These are phyloP conservation scores for Trichopus zeylanicus DNA, from an alignment of 116 monocot genomes.

Conservation along the genomic window DNA sequence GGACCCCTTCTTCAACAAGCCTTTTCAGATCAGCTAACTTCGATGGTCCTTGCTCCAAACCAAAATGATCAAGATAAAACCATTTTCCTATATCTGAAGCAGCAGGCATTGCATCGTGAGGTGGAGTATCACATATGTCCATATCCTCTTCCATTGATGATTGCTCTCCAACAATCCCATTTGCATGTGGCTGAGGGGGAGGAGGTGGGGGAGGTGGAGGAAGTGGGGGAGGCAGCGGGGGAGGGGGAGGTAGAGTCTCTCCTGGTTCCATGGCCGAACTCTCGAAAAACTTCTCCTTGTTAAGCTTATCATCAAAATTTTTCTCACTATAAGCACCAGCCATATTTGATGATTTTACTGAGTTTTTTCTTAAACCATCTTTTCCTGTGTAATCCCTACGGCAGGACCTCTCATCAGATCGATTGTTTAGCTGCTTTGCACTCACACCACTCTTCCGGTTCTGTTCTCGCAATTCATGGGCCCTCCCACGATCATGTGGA, in stretches of 20 bases:
- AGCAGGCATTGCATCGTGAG: conserved; percentile 34
- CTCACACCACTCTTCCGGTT: conserved; percentile 18
- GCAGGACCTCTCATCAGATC: conserved; percentile 27
- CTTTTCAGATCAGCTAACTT: conserved; percentile 63
- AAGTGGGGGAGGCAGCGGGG: conserved; percentile 46
- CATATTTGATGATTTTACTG: conserved; percentile 23
- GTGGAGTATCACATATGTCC: conserved; percentile 99
- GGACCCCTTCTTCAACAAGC: conserved; percentile 73
- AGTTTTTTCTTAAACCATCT: conserved; percentile 29
- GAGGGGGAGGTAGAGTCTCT: conserved; percentile 50
- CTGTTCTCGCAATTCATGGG: conserved; percentile 24
- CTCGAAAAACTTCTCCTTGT: conserved; percentile 27
- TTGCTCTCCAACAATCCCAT: conserved; percentile 35
- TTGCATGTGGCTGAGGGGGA: conserved; percentile 30
- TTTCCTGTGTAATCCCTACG: conserved; percentile 33
- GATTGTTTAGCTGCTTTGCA: conserved; percentile 37
- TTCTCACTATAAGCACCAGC: conserved; percentile 27
- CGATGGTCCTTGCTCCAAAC: conserved; percentile 82
- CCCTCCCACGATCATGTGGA: conserved; percentile 19
- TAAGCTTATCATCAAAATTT: conserved; percentile 22
- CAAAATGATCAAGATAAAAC: conserved; percentile 87
- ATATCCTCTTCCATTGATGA: conserved; percentile 98
- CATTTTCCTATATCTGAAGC: conserved; percentile 61
- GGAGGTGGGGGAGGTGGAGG: conserved; percentile 44
- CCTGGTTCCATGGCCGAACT: conserved; percentile 18